Evolutionary conservation across 164 flowering plant genomes (phyloP), one percentile per base, ranked within the genome.

Genomic region (Hamamelis virginiana): DNA sequence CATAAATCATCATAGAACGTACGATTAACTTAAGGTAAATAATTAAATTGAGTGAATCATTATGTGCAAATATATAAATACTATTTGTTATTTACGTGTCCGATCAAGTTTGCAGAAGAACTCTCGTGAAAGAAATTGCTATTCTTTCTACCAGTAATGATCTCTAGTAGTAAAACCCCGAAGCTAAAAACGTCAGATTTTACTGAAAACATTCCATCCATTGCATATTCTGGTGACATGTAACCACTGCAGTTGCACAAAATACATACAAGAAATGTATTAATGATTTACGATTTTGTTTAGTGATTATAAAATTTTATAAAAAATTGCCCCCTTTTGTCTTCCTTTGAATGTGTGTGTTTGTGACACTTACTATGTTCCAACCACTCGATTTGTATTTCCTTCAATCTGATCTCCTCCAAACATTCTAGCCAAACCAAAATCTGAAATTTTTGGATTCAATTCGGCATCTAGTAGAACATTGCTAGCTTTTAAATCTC

Each of bases 211-310:
- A 75, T 16, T 0, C 86, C 89, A 12, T 74, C 69, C 73, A 83
- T 58, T 33, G 86, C 89, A 68, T 85, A 85, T 66, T 83, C 89
- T 1, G 85, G 86, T 1, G 87, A 78, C 87, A 86, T 83, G 16
- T 85, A 86, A 10, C 89, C 87, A 66, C 89, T 85, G 80, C 60
- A 70, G 3, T 0, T 28, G 9, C 25, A 53, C 15, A 8, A 9
- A 4, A 1, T 19, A 12, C 12, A 18, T 28, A 21, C 3, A 28
- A 33, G 18, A 51, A 3, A 33, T 33, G 41, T 33, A 18, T 45
- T n/a, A n/a, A n/a, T n/a, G n/a, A n/a, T n/a, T n/a, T n/a, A n/a
- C n/a, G n/a, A n/a, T n/a, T n/a, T n/a, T 11, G 23, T 22, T 45
- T 13, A 33, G 41, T 33, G 41, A 33, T 33, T 6, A 33, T 33